A percentile compares a stretch with the other conserved stretches of the same genome.
Conservation (phyloP, 1,284 basidiomycete genomes). For the Naganishia cerealis region DNA sequence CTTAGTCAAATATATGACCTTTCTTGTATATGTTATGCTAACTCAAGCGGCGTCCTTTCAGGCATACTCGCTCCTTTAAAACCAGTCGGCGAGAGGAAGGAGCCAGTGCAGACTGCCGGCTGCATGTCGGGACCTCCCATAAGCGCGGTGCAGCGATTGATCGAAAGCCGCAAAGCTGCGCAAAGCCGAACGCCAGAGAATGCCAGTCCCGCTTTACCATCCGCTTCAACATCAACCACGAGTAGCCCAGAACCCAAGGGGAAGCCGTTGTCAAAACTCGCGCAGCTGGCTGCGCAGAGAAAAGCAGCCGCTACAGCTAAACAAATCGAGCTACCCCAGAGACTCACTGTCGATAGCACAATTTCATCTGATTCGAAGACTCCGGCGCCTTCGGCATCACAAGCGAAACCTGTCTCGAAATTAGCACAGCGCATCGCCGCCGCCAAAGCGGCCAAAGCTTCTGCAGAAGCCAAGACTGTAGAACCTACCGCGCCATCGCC, state of each 20-base stretch:
- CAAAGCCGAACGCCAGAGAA: constrained; percentile 33
- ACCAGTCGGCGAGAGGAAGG: constrained; percentile 22
- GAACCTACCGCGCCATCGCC: not conserved
- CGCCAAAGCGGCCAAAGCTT: constrained; percentile 39
- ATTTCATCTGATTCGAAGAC: not conserved
- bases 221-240: constrained; percentile 23
- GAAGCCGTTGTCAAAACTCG: constrained; percentile 66
- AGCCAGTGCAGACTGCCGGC: constrained; percentile 37
- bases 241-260: constrained; percentile 48
- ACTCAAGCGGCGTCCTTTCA: constrained; percentile 6
- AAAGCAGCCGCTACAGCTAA: constrained; percentile 45
- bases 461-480: constrained; percentile 21
- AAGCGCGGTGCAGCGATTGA: constrained; percentile 68
- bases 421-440: constrained; percentile 59
- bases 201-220: constrained; percentile 7
- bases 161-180: constrained; percentile 53
- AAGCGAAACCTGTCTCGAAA: constrained; percentile 53
- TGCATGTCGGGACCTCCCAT: constrained; percentile 64
- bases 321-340: constrained; percentile 30
- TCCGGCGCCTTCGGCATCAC: constrained; percentile 12
- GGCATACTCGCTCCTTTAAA: constrained; percentile 26
- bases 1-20: not conserved
- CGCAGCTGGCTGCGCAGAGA: constrained; percentile 66
- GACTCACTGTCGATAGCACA: not conserved
- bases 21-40: constrained; percentile 1